Base-by-base conservation (phyloP, 2,329 filamentous ascomycete species). In the Aaosphaeria pasadenensis region DNA sequence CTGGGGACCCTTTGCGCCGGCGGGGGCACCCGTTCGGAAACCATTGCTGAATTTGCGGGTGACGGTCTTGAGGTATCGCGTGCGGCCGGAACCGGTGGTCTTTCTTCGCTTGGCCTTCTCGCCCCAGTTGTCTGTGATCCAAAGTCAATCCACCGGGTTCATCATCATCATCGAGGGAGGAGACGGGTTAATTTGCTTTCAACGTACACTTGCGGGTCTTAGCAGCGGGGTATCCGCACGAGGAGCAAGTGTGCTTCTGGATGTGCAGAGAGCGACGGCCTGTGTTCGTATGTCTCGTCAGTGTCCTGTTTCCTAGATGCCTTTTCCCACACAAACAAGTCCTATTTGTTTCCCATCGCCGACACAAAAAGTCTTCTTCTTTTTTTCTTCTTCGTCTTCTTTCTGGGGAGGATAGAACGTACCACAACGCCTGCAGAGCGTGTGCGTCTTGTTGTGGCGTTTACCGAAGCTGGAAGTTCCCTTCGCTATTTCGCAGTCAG, bases 81-180 rank as follows among this genome's bases (percentile, higher is more conserved):
- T 94, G 78, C 94, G 89, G 77, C 94, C 94, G 73, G 90, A 92
- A 71, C 94, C 94, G 75, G 89, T 92, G 73, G 92, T 96, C 91
- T 96, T 97, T 88, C 94, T 95, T 78, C 94, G 85, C 90, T 97
- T 97, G 71, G 91, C 92, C 89, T 99, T 99, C 86, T 97, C 92
- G 77, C 89, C 85, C 94, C 94, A 99, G 89, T 99, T 96, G 87
- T 87, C 92, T 97, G 74, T 74, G 59, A 57, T 69, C 43, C 41
- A 46, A 45, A 57, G 60, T 69, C 55, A 69, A 62, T 58, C 50
- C 44, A 47, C n/a, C 33, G 7, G 33, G 17, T 24, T 24, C 17
- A 24, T 24, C 17, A 24, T 24, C 17, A 24, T 24, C 17, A 24
- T 24, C 17, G 17, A 24, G 17, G 17, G 17, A n/a, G 33, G 7